Percentiles rank a stretch among this genome's conserved stretches.
Conservation (phyloP, 2,329 filamentous ascomycete species). For the Colletotrichum caudatum region DNA sequence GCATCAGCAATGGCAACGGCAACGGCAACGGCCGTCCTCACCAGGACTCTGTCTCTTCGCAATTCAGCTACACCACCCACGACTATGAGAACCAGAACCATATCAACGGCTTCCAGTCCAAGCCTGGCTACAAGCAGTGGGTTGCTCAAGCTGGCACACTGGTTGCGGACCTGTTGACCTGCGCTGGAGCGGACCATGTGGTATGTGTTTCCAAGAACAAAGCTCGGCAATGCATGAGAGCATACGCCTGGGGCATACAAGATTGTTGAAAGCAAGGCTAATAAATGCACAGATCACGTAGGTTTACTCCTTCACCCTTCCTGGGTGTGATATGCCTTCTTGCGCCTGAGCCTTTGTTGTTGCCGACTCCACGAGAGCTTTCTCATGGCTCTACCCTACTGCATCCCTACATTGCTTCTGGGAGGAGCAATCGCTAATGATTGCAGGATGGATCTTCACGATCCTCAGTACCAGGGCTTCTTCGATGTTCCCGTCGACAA, state of each 20-base stretch:
- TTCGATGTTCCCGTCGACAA: slow-evolving; percentile 99
- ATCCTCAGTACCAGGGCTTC: slow-evolving; percentile 97
- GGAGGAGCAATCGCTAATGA: slow-evolving; percentile 45
- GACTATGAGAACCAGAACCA: slow-evolving; percentile 72
- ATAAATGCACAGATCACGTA: slow-evolving; percentile 39
- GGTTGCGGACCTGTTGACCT: slow-evolving; percentile 93
- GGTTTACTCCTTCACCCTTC: slow-evolving; percentile 41
- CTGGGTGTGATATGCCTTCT: neutral
- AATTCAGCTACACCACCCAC: slow-evolving; percentile 65
- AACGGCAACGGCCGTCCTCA: slow-evolving; percentile 49
- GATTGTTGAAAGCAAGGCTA: neutral
- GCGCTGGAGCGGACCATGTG: slow-evolving; percentile 94
- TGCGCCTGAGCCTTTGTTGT: slow-evolving; percentile 3
- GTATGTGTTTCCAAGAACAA: slow-evolving; percentile 46
- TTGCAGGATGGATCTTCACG: slow-evolving; percentile 84
- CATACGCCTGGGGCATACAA: neutral
- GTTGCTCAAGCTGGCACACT: slow-evolving; percentile 96
- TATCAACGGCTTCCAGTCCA: slow-evolving; percentile 74
- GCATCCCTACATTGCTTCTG: slow-evolving; percentile 30
- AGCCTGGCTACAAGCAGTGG: slow-evolving; percentile 98
- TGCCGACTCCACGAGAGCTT: neutral
- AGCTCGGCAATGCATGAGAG: neutral
- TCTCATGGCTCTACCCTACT: neutral
- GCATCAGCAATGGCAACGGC: slow-evolving; percentile 41
- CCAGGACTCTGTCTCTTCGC: slow-evolving; percentile 55